A percentile compares a stretch with the other conserved stretches of the same genome.
phyloP scores from a whole-genome alignment of 768 basidiomycete genomes.

The Coprinopsis sp. region DNA sequence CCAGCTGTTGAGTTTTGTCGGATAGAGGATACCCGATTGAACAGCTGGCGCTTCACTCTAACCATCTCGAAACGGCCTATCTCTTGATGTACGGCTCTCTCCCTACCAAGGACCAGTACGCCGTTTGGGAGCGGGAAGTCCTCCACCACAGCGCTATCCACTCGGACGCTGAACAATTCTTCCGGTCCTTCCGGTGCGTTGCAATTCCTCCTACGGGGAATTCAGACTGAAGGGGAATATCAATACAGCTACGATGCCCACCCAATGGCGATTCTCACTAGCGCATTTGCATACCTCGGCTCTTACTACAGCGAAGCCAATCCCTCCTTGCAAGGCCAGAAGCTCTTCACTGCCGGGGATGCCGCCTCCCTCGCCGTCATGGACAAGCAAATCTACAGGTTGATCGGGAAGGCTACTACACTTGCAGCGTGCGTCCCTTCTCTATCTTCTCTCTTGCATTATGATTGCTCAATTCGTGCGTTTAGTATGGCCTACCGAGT shows the following conservation, averaged over 20 bases:
- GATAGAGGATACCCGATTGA: constrained; percentile 88
- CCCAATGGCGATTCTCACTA: constrained; percentile 87
- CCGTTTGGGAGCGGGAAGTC: constrained; percentile 68
- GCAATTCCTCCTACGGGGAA: not conserved
- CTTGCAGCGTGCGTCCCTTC: constrained; percentile 64
- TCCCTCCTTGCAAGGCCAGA: constrained; percentile 81
- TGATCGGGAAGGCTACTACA: constrained; percentile 86
- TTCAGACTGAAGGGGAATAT: not conserved
- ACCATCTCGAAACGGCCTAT: constrained; percentile 79
- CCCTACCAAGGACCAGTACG: constrained; percentile 57
- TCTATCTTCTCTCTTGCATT: not conserved
- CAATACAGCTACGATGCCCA: constrained; percentile 78
- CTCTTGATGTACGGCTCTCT: constrained; percentile 85
- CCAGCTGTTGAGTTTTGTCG: not conserved
- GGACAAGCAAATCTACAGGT: constrained; percentile 89
- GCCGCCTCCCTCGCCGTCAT: constrained; percentile 65
- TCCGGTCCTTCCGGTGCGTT: constrained; percentile 57
- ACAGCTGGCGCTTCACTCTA: constrained; percentile 75
- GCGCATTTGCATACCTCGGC: constrained; percentile 83
- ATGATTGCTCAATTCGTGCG: not conserved
- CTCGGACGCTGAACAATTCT: constrained; percentile 65
- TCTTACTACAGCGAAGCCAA: constrained; percentile 87
- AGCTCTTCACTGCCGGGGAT: constrained; percentile 68
- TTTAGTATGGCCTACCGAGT: constrained; percentile 88
- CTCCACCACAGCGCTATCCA: constrained; percentile 70